Conservation (phyloP, 1,284 basidiomycete species). For the Tausonia pullulans region DNA sequence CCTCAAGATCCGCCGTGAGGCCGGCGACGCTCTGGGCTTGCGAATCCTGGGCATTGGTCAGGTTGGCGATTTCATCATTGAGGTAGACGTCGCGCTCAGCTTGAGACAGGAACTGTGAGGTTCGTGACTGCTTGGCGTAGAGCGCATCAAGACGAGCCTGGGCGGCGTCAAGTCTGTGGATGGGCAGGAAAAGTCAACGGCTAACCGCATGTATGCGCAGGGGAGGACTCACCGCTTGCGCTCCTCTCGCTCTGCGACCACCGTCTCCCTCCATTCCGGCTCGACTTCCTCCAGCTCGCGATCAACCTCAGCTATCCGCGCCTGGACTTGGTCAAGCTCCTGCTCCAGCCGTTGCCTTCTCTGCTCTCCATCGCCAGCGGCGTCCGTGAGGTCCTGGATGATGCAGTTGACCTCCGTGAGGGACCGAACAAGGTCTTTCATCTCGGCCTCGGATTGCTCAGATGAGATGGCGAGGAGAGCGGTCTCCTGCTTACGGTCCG, state of each 20-base stretch:
- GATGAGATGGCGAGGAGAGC: slow-evolving; percentile 46
- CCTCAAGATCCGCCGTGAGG: slow-evolving; percentile 37
- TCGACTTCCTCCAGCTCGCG: slow-evolving; percentile 48
- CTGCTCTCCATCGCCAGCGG: slow-evolving; percentile 53
- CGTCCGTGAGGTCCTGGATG: slow-evolving; percentile 65
- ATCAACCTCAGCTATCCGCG: slow-evolving; percentile 54
- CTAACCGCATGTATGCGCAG: background rate
- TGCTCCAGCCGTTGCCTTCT: slow-evolving; percentile 40
- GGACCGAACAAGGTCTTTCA: slow-evolving; percentile 56
- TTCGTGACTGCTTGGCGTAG: slow-evolving; percentile 77
- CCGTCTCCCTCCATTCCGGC: slow-evolving; percentile 54
- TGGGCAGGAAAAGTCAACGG: background rate
- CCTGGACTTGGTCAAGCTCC: slow-evolving; percentile 54
- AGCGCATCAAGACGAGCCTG: slow-evolving; percentile 58
- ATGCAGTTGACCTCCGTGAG: slow-evolving; percentile 71
- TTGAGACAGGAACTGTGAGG: slow-evolving; percentile 70
- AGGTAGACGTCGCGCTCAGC: slow-evolving; percentile 71
- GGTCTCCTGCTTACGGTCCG: slow-evolving; percentile 55
- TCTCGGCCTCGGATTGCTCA: slow-evolving; percentile 30
- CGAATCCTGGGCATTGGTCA: background rate
- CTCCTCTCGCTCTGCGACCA: slow-evolving; percentile 50
- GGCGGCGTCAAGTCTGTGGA: slow-evolving; percentile 52
- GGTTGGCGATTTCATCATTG: slow-evolving; percentile 50
- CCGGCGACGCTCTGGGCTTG: slow-evolving; percentile 8
- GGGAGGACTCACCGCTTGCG: slow-evolving; percentile 39